Evolutionary conservation across 75 land plant genomes (phyloP).

Genomic region (Pinus tabuliformis): DNA sequence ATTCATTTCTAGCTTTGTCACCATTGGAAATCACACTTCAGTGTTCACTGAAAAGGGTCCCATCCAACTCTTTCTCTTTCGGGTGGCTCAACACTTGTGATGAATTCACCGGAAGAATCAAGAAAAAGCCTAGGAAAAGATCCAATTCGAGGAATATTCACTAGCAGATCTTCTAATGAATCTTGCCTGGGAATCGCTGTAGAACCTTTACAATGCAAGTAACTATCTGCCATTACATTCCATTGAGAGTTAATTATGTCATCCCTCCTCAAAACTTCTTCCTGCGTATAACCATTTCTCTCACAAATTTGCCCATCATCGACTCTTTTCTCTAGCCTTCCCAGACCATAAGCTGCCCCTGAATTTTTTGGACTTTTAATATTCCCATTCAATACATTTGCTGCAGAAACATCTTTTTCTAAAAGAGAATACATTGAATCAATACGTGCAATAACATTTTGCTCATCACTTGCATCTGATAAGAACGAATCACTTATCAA

Average conservation of each 20-base stretch:
- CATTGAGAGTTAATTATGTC: background rate
- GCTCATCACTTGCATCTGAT: constrained; percentile 11
- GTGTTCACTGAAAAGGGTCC: background rate
- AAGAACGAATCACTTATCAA: constrained; percentile 23
- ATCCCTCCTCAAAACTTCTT: background rate
- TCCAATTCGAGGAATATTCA: constrained; percentile 62
- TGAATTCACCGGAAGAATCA: constrained; percentile 39
- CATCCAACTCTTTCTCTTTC: background rate
- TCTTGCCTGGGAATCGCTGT: constrained; percentile 43
- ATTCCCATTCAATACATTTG: background rate
- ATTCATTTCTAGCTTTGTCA: background rate
- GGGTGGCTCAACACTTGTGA: constrained; percentile 6
- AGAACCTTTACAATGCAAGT: background rate
- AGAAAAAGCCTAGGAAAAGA: constrained; percentile 64
- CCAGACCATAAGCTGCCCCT: background rate
- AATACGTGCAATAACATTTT: constrained; percentile 6
- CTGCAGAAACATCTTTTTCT: constrained; percentile 12
- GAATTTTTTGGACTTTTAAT: background rate
- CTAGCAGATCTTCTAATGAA: constrained; percentile 51
- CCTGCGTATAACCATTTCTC: background rate
- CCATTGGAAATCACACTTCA: constrained; percentile 7
- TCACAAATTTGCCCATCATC: background rate
- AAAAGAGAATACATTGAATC: constrained; percentile 15
- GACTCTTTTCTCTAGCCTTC: background rate
- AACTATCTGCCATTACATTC: background rate